Base-by-base conservation (phyloP, 805 yeast genomes). In the Tetrapisispora pingtungensis region DNA sequence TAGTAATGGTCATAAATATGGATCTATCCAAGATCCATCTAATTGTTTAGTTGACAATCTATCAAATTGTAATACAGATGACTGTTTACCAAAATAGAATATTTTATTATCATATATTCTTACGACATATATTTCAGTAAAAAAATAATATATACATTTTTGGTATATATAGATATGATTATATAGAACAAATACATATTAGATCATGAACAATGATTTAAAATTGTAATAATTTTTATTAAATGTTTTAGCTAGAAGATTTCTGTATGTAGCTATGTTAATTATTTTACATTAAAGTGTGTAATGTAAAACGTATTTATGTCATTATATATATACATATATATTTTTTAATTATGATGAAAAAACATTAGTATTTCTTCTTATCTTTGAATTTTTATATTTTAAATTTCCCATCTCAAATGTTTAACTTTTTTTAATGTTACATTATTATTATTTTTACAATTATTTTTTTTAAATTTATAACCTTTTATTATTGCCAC, bases 31-130 rank as follows among this genome's bases (percentile, higher is more conserved):
- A 7, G 57, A 52, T 13, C 62, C 61, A 26, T 66, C 64, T 6
- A 59, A 64, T 17, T 76, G 81, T 56, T 61, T 73, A 22, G 70
- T 75, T 24, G 80, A 76, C 51, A 72, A 72, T n/a, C 70, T 71
- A 24, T 69, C 72, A 17, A 72, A 74, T 40, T 76, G 81, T 55
- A 71, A 74, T 45, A 61, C 77, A 2, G 61, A 62, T 33, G 65
- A 61, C 37, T 75, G 80, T 57, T 49, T 73, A 20, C 52, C 51
- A 41, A 41, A 50, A 36, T 45, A 38, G 40, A 18, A 14, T 43
- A 31, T 19, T 5, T 13, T 12, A 15, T 15, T 15, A 15, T 14
- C 14, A 8, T 18, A 24, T 10, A 32, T 14, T n/a, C n/a, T n/a
- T n/a, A n/a, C n/a, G n/a, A n/a, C n/a, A n/a, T n/a, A n/a, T n/a